These are phyloP conservation scores for Onygenales sp. DNA, from an alignment of 2,329 filamentous ascomycete genomes.

Conservation along the genomic window DNA sequence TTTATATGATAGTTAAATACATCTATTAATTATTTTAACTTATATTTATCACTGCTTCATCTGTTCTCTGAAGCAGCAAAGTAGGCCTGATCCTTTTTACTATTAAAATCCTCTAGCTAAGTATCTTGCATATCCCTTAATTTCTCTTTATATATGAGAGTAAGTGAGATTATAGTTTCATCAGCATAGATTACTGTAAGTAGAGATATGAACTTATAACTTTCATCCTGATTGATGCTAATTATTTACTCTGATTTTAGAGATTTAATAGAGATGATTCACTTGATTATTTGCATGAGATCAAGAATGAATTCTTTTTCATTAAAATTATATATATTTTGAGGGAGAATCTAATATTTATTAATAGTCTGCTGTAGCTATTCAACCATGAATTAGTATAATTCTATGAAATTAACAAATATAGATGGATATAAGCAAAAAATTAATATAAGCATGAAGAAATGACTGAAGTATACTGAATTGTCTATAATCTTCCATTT, in stretches of 20 bases:
- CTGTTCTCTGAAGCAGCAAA: background rate
- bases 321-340: conserved; percentile 9
- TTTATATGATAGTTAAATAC: too few relatives aligned
- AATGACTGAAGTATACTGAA: too few relatives aligned
- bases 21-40: too few relatives aligned
- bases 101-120: conserved; percentile 1
- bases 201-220: conserved; percentile 1
- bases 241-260: background rate
- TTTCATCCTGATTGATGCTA: background rate
- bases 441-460: too few relatives aligned
- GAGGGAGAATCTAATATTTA: conserved; percentile 4
- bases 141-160: conserved; percentile 2
- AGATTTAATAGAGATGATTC: conserved; percentile 1
- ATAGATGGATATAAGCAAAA: too few relatives aligned
- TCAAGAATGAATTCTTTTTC: conserved; percentile 5
- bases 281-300: background rate
- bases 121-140: conserved; percentile 1
- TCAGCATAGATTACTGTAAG: background rate
- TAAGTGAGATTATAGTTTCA: background rate
- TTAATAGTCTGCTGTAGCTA: conserved; percentile 1
- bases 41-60: too few relatives aligned
- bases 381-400: too few relatives aligned
- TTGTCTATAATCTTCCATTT: too few relatives aligned
- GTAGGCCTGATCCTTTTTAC: conserved; percentile 1
- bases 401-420: too few relatives aligned